Conservation (phyloP, 805 yeast species). For the Saccharomycopsis microspora region DNA sequence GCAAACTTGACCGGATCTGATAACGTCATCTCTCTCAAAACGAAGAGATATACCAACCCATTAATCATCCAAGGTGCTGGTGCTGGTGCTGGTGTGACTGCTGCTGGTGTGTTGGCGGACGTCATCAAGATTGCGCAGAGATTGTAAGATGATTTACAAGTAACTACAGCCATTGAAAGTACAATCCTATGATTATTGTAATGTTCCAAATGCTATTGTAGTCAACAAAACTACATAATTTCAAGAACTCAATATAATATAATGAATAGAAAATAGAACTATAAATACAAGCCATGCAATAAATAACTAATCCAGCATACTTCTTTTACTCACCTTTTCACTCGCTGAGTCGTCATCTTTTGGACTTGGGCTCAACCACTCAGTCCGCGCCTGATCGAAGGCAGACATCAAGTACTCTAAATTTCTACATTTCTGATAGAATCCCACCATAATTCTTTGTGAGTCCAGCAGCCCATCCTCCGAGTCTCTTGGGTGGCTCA, state of each 20-base stretch:
- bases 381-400: conserved; percentile 44
- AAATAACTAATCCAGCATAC: no score
- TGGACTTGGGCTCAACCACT: neutral
- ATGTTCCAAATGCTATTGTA: no score
- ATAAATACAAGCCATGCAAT: no score
- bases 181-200: no score
- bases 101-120: conserved; percentile 80
- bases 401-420: conserved; percentile 35
- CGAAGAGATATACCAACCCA: conserved; percentile 89
- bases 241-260: no score
- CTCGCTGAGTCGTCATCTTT: no score
- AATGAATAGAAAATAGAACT: no score
- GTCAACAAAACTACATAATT: no score
- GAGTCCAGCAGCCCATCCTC: conserved; percentile 38
- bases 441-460: conserved; percentile 61
- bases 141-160: conserved; percentile 15
- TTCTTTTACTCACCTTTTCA: no score
- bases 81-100: conserved; percentile 69
- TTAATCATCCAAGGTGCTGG: conserved; percentile 97
- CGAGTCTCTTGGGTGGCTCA: conserved; percentile 7
- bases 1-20: conserved; percentile 94
- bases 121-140: conserved; percentile 86
- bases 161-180: no score
- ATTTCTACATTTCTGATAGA: conserved; percentile 50
- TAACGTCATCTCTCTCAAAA: conserved; percentile 84